Evolutionary conservation across 208 protist genomes (phyloP).

Genomic region (Tritrichomonas foetus): DNA sequence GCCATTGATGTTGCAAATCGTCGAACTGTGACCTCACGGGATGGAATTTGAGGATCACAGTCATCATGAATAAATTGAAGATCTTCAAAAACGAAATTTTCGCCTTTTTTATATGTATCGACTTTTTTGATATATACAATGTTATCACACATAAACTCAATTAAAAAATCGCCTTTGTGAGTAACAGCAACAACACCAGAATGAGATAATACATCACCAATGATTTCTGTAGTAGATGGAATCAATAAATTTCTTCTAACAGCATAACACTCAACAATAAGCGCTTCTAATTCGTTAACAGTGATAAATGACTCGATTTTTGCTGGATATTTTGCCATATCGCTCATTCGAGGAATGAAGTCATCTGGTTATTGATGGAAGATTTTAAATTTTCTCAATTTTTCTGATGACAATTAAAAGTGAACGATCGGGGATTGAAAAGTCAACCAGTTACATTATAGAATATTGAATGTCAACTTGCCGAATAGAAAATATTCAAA

Average conservation of each 20-base stretch:
- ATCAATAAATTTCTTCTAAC: background rate
- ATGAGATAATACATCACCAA: background rate
- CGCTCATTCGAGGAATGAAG: no score
- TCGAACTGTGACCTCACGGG: background rate
- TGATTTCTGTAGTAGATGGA: background rate
- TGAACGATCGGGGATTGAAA: no score
- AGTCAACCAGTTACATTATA: no score
- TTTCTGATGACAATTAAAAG: no score
- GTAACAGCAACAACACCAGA: background rate
- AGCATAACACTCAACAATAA: background rate
- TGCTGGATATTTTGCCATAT: no score
- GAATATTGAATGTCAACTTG: no score
- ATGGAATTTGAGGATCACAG: background rate
- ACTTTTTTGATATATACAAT: background rate
- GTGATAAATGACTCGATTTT: no score
- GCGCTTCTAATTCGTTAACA: no score
- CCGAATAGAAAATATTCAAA: no score
- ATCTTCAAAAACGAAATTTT: background rate
- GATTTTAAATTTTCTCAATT: no score
- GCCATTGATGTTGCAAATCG: background rate
- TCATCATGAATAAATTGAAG: background rate
- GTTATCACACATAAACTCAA: background rate
- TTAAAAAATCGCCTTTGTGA: background rate
- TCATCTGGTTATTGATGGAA: no score
- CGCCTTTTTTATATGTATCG: background rate